Evolutionary conservation across 345 rosid species (phyloP).

Genomic region (Eucalyptus cladocalyx): DNA sequence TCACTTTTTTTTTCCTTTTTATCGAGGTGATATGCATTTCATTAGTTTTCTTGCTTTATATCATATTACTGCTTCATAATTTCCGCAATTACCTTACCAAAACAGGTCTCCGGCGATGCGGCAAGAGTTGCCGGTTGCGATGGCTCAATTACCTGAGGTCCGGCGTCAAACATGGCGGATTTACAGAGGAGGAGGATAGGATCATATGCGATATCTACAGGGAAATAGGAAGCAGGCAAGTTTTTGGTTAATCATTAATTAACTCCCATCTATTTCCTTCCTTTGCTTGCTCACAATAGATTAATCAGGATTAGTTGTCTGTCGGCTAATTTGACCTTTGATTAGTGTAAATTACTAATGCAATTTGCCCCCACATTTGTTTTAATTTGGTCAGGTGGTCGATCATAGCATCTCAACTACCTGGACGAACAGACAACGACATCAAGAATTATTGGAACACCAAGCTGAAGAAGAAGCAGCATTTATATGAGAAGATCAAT

Average conservation of each 20-base stretch:
- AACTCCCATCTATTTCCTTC: background rate
- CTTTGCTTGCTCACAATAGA: background rate
- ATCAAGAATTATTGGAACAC: slow-evolving; percentile 64
- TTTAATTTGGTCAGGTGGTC: slow-evolving; percentile 33
- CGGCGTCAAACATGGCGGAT: slow-evolving; percentile 51
- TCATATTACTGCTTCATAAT: background rate
- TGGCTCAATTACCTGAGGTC: slow-evolving; percentile 60
- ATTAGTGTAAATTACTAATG: background rate
- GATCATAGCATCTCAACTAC: slow-evolving; percentile 38
- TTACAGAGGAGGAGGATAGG: slow-evolving; percentile 43
- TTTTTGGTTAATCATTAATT: background rate
- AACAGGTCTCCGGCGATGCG: slow-evolving; percentile 40
- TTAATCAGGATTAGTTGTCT: background rate
- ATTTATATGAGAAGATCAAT: slow-evolving; percentile 11
- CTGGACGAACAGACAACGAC: slow-evolving; percentile 59
- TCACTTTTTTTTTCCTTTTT: background rate
- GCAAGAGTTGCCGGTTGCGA: slow-evolving; percentile 51
- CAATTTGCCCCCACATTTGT: background rate
- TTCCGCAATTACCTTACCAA: background rate
- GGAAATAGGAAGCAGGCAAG: slow-evolving; percentile 52
- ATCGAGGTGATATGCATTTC: background rate
- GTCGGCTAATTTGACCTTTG: background rate
- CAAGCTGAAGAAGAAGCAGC: slow-evolving; percentile 40
- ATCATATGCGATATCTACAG: slow-evolving; percentile 30
- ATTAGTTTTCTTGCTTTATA: background rate